Percentiles rank a stretch among this genome's conserved stretches.
These are phyloP conservation scores for Globisporangium alternatum DNA, from an alignment of 352 stramenopile species.

Conservation along the genomic window DNA sequence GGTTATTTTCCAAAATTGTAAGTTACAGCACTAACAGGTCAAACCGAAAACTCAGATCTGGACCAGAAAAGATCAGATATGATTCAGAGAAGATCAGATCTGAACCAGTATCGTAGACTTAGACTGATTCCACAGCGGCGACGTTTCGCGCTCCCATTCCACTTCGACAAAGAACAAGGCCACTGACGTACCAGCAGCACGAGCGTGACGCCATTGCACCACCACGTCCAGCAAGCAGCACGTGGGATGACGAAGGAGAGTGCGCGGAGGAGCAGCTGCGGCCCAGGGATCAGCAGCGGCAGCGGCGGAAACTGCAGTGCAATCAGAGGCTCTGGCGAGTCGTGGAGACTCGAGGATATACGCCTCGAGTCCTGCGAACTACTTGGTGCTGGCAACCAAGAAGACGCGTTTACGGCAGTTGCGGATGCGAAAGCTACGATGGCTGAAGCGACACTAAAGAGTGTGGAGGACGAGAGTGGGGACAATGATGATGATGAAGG, in stretches of 20 bases:
- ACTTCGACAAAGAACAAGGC: not conserved
- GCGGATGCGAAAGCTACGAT: slow-evolving; percentile 1
- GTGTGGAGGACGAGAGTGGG: slow-evolving; percentile 11
- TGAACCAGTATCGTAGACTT: not conserved
- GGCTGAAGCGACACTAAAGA: slow-evolving; percentile 13
- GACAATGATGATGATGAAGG: not conserved
- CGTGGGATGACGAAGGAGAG: slow-evolving; percentile 17
- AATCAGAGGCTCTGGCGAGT: not conserved
- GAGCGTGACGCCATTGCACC: not conserved
- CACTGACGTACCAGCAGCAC: not conserved
- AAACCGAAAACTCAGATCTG: not conserved
- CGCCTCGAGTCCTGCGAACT: not conserved
- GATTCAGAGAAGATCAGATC: not conserved
- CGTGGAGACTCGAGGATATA: not conserved
- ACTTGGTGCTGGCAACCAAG: slow-evolving; percentile 26
- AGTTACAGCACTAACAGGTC: too few species aligned
- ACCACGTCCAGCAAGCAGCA: not conserved
- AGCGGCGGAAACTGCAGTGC: not conserved
- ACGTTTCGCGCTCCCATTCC: slow-evolving; percentile 1
- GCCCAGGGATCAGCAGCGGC: not conserved
- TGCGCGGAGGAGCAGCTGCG: slow-evolving; percentile 14
- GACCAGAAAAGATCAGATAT: not conserved
- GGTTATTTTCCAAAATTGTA: too few species aligned
- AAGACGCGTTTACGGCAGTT: slow-evolving; percentile 13
- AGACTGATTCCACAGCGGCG: not conserved